Evolutionary conservation across 2,329 filamentous ascomycete species (phyloP), one percentile per base, ranked within the genome.

Genomic region (Colletotrichum viniferum): DNA sequence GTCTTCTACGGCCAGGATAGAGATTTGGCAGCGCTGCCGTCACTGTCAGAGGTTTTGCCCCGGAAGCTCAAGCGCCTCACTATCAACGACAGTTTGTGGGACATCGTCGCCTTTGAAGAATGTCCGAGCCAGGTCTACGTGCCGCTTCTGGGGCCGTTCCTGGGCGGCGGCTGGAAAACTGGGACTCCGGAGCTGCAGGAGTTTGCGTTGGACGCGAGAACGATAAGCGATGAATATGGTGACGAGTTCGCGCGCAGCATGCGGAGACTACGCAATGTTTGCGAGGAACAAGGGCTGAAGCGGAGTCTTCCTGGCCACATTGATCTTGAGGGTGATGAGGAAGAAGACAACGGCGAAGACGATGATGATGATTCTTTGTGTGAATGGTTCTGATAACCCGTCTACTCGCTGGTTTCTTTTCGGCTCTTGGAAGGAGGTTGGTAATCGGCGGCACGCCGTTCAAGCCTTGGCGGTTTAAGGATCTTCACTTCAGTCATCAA

Each of bases 161-260:
- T 52, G 43, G 43, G 43, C 12, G 10, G 43, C 43, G 43, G 43
- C 2, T 52, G 43, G 43, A 52, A 12, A 7, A 21, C n/a, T 4
- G 10, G 43, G 10, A 52, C n/a, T 7, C 43, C 43, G n/a, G 3
- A 52, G 12, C 43, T 52, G n/a, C 43, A 13, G 43, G 43, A 52
- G n/a, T 52, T 52, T 52, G 43, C 43, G 43, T 24, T 52, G 43
- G 43, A 52, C 43, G 43, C 43, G 12, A 2, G 4, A 52, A 13
- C 2, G 43, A 7, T 52, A 7, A 0, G n/a, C 5, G 6, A 21
- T 21, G n/a, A 12, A 52, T 4, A 4, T 21, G n/a, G 7, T 52
- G 6, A 0, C 43, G n/a, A 52, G 43, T 52, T 52, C 5, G 12
- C 43, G 6, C 43, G n/a, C 43, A 4, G 2, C 10, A 52, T 52